Base-by-base conservation (phyloP, 2,329 filamentous ascomycete species). In the Alternaria rosae region DNA sequence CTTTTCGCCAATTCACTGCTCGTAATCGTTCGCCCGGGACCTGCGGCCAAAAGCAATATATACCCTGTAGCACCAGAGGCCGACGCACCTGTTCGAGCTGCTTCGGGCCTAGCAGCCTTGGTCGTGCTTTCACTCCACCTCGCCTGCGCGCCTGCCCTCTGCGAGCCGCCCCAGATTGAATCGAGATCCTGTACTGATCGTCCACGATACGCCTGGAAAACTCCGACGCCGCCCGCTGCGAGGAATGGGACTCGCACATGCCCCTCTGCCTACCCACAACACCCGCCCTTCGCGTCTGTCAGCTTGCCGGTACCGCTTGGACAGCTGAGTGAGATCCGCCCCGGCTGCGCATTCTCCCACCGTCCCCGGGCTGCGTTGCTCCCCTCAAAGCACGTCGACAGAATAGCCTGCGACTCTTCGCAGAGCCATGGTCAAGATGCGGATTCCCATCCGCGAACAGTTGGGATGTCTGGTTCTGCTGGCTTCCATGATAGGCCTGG, bases 381-480 rank as follows among this genome's bases (percentile, higher is more conserved):
- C 45, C 28, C 54, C 57, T 59, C 43, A 52, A 50, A 38, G 59
- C 28, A 58, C 50, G 54, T 54, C 52, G 13, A 15, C 20, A 23
- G 13, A 25, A 15, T 15, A 32, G 17, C 47, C 47, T 32, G 28
- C 47, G 28, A 51, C 47, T 15, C 20, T 21, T 38, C 53, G 41
- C 41, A 47, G 62, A 41, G 68, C 51, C 10, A 78, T 79, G 76
- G 76, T 76, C 71, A 84, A 79, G 72, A 94, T 97, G 92, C 89
- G 93, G 79, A 88, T 97, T 78, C 90, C 91, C 60, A 97, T 97
- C 74, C 88, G 93, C 70, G 90, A 94, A 82, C 94, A 97, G 86
- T 86, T 97, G 71, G 92, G 89, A 69, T 85, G 89, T 78, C 85
- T 97, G 67, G 92, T 97, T 73, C 83, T 95, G 67, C 76, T 92